Evolutionary conservation across 495 filamentous ascomycete genomes (phyloP), one percentile per base, ranked within the genome.

Genomic region (Lasiosphaeris hirsuta): DNA sequence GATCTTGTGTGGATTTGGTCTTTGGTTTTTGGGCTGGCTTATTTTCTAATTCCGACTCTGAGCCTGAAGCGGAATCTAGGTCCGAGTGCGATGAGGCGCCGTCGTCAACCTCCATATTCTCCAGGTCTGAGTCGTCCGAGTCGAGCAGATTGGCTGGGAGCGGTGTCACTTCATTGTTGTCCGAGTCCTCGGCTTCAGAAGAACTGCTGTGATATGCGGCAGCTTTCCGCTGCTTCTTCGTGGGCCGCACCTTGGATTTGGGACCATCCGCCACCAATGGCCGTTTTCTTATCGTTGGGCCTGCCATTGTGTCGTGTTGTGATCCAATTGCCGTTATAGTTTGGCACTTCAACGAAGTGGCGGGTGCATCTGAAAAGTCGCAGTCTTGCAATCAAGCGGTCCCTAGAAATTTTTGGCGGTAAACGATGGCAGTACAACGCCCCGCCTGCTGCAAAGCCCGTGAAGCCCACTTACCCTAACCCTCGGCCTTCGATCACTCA

Each of bases 181-280:
- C 56, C 17, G 46, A 56, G 10, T 58, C 52, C 33, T 83, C 67
- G 30, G 63, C 63, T 15, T 72, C 72, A 54, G 86, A 89, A 63
- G 86, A 89, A 64, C 83, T 84, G 78, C 87, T 90, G 81, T 91
- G 82, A 72, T 94, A 92, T 43, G 81, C 72, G 43, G 67, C 72
- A 61, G 87, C 81, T 73, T 88, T 85, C 64, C 83, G 85, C 66
- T 90, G 82, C 70, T 89, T 90, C 72, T 88, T 89, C 38, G 74
- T 72, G 3, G 86, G 84, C 17, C 79, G 74, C 13, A 72, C 48
- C 64, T 80, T 82, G 44, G 78, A 76, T 61, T 81, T 81, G 43
- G 81, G 75, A 56, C 75, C 78, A 30, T 86, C 78, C 40, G 81
- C 23, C 23, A 5, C 77, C 51, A 66, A 63, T 11, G 62, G 50